phyloP scores from a whole-genome alignment of 805 yeast species.

The Saccharomycopsis oosterbeekiorum region DNA sequence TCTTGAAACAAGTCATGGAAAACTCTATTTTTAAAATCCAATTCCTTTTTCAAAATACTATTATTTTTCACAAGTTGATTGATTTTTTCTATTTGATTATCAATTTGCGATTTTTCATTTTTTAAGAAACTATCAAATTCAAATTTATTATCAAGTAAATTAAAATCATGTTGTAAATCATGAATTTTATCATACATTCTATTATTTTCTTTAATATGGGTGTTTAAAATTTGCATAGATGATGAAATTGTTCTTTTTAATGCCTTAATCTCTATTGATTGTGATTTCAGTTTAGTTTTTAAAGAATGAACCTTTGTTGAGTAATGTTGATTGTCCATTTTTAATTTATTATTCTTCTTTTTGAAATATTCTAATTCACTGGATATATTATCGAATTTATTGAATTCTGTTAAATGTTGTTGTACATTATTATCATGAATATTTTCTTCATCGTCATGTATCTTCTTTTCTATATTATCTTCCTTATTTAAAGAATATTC shows the following conservation, averaged over 20 bases:
- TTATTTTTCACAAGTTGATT: slow-evolving; percentile 5
- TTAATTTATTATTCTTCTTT: not conserved
- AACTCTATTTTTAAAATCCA: slow-evolving; percentile 10
- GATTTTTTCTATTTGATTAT: slow-evolving; percentile 2
- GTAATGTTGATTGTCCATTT: not conserved
- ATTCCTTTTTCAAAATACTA: slow-evolving; percentile 8
- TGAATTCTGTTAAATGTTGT: not conserved
- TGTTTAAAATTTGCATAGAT: slow-evolving; percentile 2
- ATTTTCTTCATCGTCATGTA: not conserved
- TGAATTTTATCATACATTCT: slow-evolving; percentile 11
- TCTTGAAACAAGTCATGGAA: slow-evolving; percentile 7
- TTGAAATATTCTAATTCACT: slow-evolving; percentile 2
- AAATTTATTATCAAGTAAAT: slow-evolving; percentile 8
- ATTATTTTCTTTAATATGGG: slow-evolving; percentile 8
- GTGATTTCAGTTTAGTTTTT: not conserved
- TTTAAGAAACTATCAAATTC: slow-evolving; percentile 6
- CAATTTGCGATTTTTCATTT: slow-evolving; percentile 4
- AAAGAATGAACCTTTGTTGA: not conserved
- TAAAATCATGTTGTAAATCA: slow-evolving; percentile 9
- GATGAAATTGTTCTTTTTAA: not conserved
- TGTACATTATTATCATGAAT: not conserved
- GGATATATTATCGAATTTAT: not conserved
- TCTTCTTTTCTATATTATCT: not conserved
- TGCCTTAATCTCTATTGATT: not conserved
- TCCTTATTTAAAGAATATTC: not conserved